These are phyloP conservation scores for Fusarium hostae DNA, from an alignment of 2,329 filamentous ascomycete genomes.

Conservation along the genomic window DNA sequence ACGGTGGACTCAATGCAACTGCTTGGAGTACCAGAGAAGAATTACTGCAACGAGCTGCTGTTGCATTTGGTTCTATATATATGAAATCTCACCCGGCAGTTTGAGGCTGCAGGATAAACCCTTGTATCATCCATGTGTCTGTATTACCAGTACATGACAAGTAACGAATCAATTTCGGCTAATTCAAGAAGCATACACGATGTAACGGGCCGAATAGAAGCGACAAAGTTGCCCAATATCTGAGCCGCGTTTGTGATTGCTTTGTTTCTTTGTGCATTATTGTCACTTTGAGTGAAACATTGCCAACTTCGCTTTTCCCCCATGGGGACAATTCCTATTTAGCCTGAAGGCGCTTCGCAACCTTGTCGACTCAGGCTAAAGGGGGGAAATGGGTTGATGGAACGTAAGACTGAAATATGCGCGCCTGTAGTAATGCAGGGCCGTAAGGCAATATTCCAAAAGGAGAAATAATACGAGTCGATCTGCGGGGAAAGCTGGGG, in stretches of 20 bases:
- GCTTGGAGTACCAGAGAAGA: background rate
- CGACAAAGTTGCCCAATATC: background rate
- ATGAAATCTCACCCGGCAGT: background rate
- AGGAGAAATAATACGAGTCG: background rate
- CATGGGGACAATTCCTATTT: conserved; percentile 6
- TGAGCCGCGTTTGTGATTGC: background rate
- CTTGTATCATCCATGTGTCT: background rate
- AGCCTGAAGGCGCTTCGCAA: conserved; percentile 9
- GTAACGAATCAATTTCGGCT: conserved; percentile 11
- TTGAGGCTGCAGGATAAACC: conserved; percentile 12
- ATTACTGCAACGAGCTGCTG: background rate
- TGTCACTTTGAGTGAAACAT: background rate
- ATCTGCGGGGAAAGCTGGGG: conserved; percentile 32
- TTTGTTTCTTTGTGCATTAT: background rate
- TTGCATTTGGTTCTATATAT: conserved; percentile 15
- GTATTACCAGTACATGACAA: background rate
- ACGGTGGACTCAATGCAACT: background rate
- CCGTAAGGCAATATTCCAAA: background rate
- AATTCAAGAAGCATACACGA: background rate
- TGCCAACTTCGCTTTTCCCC: background rate
- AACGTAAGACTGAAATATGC: conserved; percentile 9
- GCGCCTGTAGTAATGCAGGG: conserved; percentile 5
- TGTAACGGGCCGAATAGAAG: background rate
- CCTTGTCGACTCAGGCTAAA: conserved; percentile 21
- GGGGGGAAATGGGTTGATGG: conserved; percentile 1